These are phyloP conservation scores for Vickermania ingenoplastis DNA, from an alignment of 208 protist genomes.

Conservation along the genomic window DNA sequence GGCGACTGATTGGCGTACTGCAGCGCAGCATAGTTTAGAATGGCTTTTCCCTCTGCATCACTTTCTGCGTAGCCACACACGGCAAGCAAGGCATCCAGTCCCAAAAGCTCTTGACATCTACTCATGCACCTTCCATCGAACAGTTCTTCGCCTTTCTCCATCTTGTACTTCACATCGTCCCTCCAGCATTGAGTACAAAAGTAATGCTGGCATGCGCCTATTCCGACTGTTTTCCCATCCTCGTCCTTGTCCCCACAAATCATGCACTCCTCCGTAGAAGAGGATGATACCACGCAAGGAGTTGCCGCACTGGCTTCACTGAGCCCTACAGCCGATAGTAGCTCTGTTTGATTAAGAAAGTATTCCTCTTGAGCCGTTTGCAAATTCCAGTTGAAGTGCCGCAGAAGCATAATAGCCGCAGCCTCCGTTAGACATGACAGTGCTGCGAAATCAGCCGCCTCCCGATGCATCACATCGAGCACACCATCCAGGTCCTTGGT, in stretches of 20 bases:
- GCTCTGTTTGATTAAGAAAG: not conserved
- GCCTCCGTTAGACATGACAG: slow-evolving; percentile 2
- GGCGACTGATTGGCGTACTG: slow-evolving; percentile 15
- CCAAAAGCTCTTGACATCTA: slow-evolving; percentile 17
- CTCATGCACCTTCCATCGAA: slow-evolving; percentile 10
- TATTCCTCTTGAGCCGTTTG: slow-evolving; percentile 4
- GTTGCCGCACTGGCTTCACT: not conserved
- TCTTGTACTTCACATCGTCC: slow-evolving; percentile 13
- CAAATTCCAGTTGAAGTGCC: not conserved
- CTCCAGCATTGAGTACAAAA: slow-evolving; percentile 30
- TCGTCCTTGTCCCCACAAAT: not conserved
- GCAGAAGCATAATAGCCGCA: not conserved
- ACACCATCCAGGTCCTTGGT: not conserved
- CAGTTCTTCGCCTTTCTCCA: slow-evolving; percentile 11
- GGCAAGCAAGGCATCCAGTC: slow-evolving; percentile 8
- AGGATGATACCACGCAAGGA: not conserved
- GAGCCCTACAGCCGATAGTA: not conserved
- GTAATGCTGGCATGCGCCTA: slow-evolving; percentile 16
- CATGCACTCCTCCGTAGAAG: not conserved
- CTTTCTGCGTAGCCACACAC: slow-evolving; percentile 7
- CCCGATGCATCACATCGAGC: not conserved
- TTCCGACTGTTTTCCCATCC: not conserved
- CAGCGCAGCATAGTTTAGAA: slow-evolving; percentile 10
- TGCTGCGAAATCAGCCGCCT: slow-evolving; percentile 2
- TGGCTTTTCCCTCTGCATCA: not conserved